Evolutionary conservation across 805 yeast genomes (phyloP).

Genomic region (Candida ipomoeae): DNA sequence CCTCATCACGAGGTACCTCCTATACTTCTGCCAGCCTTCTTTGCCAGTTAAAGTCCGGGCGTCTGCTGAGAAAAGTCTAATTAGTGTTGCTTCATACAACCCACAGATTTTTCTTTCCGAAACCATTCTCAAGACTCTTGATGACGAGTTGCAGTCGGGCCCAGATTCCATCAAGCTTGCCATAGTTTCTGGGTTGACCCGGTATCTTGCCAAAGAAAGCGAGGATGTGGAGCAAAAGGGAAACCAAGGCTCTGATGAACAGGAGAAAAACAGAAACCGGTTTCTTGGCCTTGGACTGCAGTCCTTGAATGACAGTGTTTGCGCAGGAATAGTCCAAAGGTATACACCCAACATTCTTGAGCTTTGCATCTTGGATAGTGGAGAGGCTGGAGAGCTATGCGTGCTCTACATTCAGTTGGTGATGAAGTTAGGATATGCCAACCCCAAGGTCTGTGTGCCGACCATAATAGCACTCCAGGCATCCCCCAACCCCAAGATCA

Average conservation of each 20-base stretch:
- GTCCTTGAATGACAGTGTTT: conserved; percentile 52
- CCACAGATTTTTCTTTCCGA: conserved; percentile 63
- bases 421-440: conserved; percentile 64
- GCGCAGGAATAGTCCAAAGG: conserved; percentile 67
- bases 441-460: conserved; percentile 66
- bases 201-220: conserved; percentile 51
- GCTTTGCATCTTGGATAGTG: conserved; percentile 45
- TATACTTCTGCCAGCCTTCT: conserved; percentile 45
- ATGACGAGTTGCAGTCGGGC: conserved; percentile 40
- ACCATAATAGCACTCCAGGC: conserved; percentile 68
- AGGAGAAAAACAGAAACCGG: conserved; percentile 31
- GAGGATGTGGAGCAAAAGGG: conserved; percentile 47
- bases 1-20: conserved; percentile 53
- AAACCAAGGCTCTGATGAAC: conserved; percentile 23
- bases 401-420: conserved; percentile 53
- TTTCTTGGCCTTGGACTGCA: conserved; percentile 51
- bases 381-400: conserved; percentile 46
- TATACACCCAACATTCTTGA: conserved; percentile 48
- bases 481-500: conserved; percentile 42
- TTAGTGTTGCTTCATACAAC: conserved; percentile 56
- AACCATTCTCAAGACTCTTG: conserved; percentile 49
- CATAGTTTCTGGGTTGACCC: conserved; percentile 53
- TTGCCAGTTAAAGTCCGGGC: conserved; percentile 36
- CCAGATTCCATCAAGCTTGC: conserved; percentile 43
- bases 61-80: conserved; percentile 53